These are phyloP conservation scores for Xylaria cubensis DNA, from an alignment of 495 filamentous ascomycete species.

Conservation along the genomic window DNA sequence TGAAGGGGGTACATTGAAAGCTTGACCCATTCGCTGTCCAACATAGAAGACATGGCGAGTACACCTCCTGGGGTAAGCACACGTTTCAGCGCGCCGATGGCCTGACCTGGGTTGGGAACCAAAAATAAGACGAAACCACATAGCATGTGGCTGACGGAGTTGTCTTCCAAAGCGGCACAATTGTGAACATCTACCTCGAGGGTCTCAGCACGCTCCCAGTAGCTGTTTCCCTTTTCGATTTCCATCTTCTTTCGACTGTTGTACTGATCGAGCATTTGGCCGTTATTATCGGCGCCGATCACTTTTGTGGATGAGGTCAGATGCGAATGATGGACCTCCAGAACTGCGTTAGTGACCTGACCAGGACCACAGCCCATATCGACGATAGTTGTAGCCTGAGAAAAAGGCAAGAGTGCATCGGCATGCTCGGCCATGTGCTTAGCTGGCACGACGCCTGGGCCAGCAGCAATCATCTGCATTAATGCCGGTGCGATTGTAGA, in stretches of 20 bases:
- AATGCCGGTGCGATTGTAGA: background rate
- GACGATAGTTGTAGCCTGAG: background rate
- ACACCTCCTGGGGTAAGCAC: too few species aligned
- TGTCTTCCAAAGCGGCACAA: too few species aligned
- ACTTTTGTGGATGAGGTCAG: background rate
- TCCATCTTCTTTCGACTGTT: background rate
- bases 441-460: slow-evolving; percentile 4
- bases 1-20: background rate
- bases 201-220: too few species aligned
- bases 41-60: too few species aligned
- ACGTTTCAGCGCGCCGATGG: too few species aligned
- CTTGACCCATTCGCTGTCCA: background rate
- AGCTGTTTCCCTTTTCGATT: background rate
- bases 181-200: too few species aligned
- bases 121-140: too few species aligned
- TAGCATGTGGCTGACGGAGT: too few species aligned
- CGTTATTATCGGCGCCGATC: slow-evolving; percentile 1
- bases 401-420: background rate
- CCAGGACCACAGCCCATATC: slow-evolving; percentile 8
- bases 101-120: too few species aligned
- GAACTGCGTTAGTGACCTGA: background rate
- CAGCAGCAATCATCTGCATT: slow-evolving; percentile 3
- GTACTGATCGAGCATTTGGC: slow-evolving; percentile 5
- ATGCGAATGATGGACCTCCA: background rate
- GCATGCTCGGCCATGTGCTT: slow-evolving; percentile 8